phyloP scores from a whole-genome alignment of 257 asterid genomes.

The Solanum virginianum region DNA sequence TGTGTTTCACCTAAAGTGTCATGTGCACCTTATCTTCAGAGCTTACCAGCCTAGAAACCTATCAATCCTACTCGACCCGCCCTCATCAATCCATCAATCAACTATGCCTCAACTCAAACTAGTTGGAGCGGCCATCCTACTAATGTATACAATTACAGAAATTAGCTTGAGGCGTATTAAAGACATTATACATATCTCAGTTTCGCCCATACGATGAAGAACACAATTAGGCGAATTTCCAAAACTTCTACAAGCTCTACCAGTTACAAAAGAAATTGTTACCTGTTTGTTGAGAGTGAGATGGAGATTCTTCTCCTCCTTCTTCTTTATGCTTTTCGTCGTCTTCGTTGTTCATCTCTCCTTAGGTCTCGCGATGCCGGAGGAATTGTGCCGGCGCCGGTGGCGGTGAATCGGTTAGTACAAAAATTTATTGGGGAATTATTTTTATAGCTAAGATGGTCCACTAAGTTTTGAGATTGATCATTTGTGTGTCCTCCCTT shows the following conservation, averaged over 20 bases:
- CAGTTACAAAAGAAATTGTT: background rate
- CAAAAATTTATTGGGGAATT: background rate
- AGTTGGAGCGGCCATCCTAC: background rate
- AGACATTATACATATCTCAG: background rate
- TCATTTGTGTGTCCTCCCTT: background rate
- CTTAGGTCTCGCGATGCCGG: background rate
- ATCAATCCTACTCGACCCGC: background rate
- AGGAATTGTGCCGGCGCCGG: background rate
- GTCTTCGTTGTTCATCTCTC: background rate
- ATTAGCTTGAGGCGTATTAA: background rate
- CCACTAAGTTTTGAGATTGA: background rate
- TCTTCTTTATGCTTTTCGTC: background rate
- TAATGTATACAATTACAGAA: background rate
- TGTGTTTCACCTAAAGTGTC: background rate
- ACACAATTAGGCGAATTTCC: background rate
- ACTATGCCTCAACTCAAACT: background rate
- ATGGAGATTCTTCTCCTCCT: background rate
- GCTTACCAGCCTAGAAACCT: background rate
- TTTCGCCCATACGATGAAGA: background rate
- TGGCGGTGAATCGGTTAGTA: background rate
- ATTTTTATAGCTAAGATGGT: background rate
- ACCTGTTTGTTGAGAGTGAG: constrained; percentile 17
- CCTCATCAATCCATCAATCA: background rate
- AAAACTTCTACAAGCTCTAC: background rate
- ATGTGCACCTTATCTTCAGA: background rate